Conservation (phyloP, 441 rosid genomes). For the Sinapis alba region DNA sequence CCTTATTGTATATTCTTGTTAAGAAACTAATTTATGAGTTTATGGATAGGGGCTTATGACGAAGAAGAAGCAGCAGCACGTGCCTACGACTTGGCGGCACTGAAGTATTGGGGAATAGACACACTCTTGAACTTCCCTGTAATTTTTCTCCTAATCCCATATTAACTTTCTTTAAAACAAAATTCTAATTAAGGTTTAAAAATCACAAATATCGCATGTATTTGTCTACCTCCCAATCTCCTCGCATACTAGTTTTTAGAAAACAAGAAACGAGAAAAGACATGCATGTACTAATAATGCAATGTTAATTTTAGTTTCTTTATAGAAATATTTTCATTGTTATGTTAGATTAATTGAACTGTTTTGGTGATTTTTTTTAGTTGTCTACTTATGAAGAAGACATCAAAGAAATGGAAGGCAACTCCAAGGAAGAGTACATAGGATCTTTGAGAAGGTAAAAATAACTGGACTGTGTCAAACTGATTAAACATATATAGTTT, state of each 20-base stretch:
- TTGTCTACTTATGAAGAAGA: slow-evolving; percentile 55
- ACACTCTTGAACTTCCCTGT: slow-evolving; percentile 89
- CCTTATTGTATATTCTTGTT: neutral
- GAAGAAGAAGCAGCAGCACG: slow-evolving; percentile 91
- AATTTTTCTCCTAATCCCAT: slow-evolving; percentile 24
- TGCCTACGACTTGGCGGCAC: slow-evolving; percentile 94
- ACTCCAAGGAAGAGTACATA: slow-evolving; percentile 75
- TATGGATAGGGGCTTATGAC: slow-evolving; percentile 79
- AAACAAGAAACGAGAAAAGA: slow-evolving; percentile 5
- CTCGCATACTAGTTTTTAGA: slow-evolving; percentile 4
- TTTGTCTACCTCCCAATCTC: slow-evolving; percentile 17
- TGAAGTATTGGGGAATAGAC: slow-evolving; percentile 90
- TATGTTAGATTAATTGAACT: neutral
- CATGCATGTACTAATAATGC: slow-evolving; percentile 10
- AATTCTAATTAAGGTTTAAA: neutral
- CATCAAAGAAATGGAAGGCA: slow-evolving; percentile 71
- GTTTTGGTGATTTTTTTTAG: slow-evolving; percentile 22
- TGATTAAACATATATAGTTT: neutral
- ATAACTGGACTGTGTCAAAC: neutral
- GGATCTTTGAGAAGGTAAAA: slow-evolving; percentile 77
- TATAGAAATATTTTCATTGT: neutral
- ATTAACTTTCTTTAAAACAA: neutral
- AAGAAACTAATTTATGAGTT: slow-evolving; percentile 11
- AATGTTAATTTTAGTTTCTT: neutral
- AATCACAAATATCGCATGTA: neutral